Conservation (phyloP, 176 grass and related monocot species). For the Aechmea fasciata region DNA sequence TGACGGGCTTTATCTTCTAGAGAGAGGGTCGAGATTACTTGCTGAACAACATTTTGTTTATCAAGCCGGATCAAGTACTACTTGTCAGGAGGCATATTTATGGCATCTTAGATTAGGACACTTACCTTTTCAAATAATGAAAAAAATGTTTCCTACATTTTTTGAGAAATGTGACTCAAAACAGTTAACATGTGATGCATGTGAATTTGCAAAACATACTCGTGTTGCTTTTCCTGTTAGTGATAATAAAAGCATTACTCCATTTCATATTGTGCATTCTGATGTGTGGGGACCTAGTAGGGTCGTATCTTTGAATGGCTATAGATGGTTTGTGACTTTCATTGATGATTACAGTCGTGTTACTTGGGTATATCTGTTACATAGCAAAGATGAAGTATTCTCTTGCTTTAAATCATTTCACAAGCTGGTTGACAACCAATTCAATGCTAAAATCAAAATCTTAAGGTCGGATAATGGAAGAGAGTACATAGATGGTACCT, state of each 20-base stretch:
- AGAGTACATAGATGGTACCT: not conserved
- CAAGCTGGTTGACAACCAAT: not conserved
- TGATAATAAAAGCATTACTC: not conserved
- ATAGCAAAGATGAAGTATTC: not conserved
- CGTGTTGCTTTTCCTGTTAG: not conserved
- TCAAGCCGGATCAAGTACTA: not conserved
- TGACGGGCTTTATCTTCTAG: not conserved
- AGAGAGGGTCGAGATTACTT: too few relatives aligned
- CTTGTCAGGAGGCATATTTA: too few relatives aligned
- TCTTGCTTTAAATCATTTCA: not conserved
- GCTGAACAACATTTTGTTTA: not conserved
- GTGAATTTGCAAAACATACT: not conserved
- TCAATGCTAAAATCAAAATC: not conserved
- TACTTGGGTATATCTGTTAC: not conserved
- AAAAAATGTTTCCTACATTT: not conserved
- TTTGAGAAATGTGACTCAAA: not conserved
- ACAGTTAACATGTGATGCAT: not conserved
- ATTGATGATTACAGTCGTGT: not conserved
- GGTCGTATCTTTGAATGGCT: not conserved
- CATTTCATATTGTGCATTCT: not conserved
- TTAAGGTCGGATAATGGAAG: not conserved
- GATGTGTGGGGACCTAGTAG: not conserved
- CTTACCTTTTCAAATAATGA: not conserved
- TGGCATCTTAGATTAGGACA: not conserved
- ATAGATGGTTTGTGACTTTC: not conserved